Base-by-base conservation (phyloP, 164 flowering plant species). In the Dillenia turbinata region DNA sequence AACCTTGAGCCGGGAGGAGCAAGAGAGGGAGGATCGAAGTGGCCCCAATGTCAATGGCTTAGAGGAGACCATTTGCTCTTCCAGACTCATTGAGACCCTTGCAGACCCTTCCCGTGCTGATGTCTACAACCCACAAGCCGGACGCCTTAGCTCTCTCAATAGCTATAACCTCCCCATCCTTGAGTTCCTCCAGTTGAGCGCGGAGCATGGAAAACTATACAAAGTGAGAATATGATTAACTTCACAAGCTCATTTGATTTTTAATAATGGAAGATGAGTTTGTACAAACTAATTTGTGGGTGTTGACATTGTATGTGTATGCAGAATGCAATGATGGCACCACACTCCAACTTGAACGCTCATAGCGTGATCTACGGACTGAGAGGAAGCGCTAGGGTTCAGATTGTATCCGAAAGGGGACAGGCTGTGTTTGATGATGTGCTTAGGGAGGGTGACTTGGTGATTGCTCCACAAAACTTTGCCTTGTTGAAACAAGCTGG, bases 111-210 rank as follows among this genome's bases (percentile, higher is more conserved):
- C 62, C 4, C 69, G 72, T 0, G 82, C 91, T 8, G 93, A 87
- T 52, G 46, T 85, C 5, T 85, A 72, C 77, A 65, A 58, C 57
- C 81, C 85, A 2, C 65, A 64, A 3, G 90, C 73, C 10, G 93
- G 96, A 1, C 74, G 82, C 26, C 17, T 85, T 57, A 73, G 65
- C 67, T 76, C 70, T 57, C 53, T 83, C 71, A 85, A 85, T 74
- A 75, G 91, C 78, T 53, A 58, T 66, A 81, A 66, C 40, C 79
- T 89, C 26, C 94, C 93, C 56, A 68, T 84, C 63, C 88, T 87
- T 57, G 22, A 61, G 10, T 49, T 16, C 49, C 70, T 83, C 54
- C 73, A 56, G 40, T 71, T 89, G 69, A 87, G 86, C 43, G 89
- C 83, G 11, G 80, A 74, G 60, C 70, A 72, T 10, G 90, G 82